phyloP scores from a whole-genome alignment of 495 filamentous ascomycete genomes.

The Lichenothelia convexa region DNA sequence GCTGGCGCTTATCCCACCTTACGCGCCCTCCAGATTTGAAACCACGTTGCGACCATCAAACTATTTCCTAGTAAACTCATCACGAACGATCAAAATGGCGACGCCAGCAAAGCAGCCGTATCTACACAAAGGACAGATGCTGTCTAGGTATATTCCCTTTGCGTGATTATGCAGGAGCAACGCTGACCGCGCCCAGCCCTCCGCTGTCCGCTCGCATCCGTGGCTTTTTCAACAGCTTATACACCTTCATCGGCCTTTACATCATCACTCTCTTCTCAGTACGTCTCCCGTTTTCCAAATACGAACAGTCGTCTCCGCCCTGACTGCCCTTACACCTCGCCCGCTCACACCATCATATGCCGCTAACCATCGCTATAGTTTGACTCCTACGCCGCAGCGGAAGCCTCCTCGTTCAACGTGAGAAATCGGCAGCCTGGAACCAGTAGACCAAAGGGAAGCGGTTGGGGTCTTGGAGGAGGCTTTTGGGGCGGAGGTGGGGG shows the following conservation, averaged over 20 bases:
- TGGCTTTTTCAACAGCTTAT: conserved; percentile 8
- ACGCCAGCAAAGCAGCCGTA: not conserved
- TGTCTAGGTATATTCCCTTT: not conserved
- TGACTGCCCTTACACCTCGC: conserved; percentile 5
- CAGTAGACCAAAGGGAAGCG: too few species aligned
- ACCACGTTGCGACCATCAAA: too few species aligned
- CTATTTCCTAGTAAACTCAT: too few species aligned
- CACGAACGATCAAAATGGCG: not conserved
- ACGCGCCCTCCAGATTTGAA: too few species aligned
- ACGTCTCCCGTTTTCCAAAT: too few species aligned
- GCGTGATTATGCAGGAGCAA: not conserved
- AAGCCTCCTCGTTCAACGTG: conserved; percentile 10
- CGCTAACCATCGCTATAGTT: not conserved
- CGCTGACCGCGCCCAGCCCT: conserved; percentile 7
- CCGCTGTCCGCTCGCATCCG: conserved; percentile 14
- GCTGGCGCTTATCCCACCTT: too few species aligned
- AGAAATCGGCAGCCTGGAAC: conserved; percentile 3
- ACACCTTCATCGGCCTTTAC: conserved; percentile 15
- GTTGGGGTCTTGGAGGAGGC: conserved; percentile 7
- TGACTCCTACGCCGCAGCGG: conserved; percentile 16
- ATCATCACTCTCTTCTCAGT: conserved; percentile 17
- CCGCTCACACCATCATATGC: not conserved
- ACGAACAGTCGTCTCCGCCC: not conserved
- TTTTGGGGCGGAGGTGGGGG: conserved; percentile 10
- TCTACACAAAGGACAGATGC: not conserved